These are phyloP conservation scores for Lyophyllum shimeji DNA, from an alignment of 768 basidiomycete genomes.

Conservation along the genomic window DNA sequence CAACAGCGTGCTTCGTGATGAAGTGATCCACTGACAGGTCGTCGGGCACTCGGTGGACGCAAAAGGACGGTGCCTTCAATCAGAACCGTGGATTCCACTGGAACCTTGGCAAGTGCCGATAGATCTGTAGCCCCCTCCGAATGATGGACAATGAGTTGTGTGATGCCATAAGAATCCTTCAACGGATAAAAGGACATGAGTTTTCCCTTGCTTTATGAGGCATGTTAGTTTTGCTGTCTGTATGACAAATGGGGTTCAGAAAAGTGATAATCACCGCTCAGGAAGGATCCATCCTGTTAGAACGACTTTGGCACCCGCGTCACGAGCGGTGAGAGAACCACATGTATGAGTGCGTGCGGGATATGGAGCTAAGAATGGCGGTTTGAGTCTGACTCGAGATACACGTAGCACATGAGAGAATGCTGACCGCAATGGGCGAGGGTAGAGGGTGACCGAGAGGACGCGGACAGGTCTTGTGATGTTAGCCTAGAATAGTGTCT, in stretches of 20 bases:
- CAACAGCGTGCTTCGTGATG: conserved; percentile 15
- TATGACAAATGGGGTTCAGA: conserved; percentile 28
- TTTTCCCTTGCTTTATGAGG: conserved; percentile 62
- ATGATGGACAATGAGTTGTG: conserved; percentile 75
- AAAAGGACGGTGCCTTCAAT: conserved; percentile 71
- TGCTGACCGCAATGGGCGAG: conserved; percentile 37
- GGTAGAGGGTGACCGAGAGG: conserved; percentile 8
- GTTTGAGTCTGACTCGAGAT: conserved; percentile 17
- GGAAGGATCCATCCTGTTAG: conserved; percentile 83
- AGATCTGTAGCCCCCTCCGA: conserved; percentile 31
- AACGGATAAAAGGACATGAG: conserved; percentile 83
- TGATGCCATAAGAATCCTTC: conserved; percentile 72
- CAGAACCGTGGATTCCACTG: conserved; percentile 77
- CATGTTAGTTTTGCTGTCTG: conserved; percentile 32
- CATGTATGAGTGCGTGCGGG: conserved; percentile 64
- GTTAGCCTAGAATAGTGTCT: conserved; percentile 20
- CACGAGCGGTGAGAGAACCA: conserved; percentile 49
- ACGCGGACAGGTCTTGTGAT: conserved; percentile 20
- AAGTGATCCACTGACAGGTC: conserved; percentile 46
- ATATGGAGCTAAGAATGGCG: conserved; percentile 49
- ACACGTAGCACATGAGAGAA: conserved; percentile 16
- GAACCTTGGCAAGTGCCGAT: conserved; percentile 55
- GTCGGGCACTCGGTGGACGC: conserved; percentile 62
- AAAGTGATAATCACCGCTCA: conserved; percentile 62
- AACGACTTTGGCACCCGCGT: conserved; percentile 60